Evolutionary conservation across 805 yeast genomes (phyloP), one percentile per base, ranked within the genome.

Genomic region (Candida tallmaniae): DNA sequence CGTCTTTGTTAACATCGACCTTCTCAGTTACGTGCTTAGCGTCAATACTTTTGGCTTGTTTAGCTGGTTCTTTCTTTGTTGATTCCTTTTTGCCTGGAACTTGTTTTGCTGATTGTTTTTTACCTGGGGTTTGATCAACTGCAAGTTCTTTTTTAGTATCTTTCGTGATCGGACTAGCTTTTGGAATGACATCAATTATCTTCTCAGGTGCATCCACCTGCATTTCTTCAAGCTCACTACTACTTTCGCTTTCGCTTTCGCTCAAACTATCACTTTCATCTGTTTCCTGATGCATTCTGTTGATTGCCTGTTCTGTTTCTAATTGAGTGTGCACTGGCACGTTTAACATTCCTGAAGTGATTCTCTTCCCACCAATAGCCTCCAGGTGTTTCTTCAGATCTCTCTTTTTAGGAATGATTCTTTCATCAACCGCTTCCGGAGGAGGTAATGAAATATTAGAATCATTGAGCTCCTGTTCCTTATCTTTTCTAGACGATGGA

Each of bases 321-420:
- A 52, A 31, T 34, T 49, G 56, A 1, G 61, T 38, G 23, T 54
- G 60, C 7, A 52, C 45, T 1, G 71, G 70, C 12, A 53, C 47
- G 22, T 42, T 52, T 19, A 65, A 50, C 72, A 65, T 65, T 4
- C 72, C 72, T 1, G 69, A 62, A 7, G 70, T 65, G 23, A 65
- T 62, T 18, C 70, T 46, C 11, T 40, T 40, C 8, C 47, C 50
- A 9, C 36, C 31, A 15, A 18, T 23, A 8, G 29, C 9, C 8
- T 17, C 8, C 11, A 22, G 27, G 11, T 27, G 29, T 13, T 25
- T 19, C n/a, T 34, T 23, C 16, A 25, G 31, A 8, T 34, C 35
- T 18, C 43, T 39, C 36, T 65, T 65, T 16, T 47, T 44, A 1
- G 72, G 72, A 13, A 65, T 58, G 2, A 34, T 18, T 15, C 35